Conservation (phyloP, 2,329 filamentous ascomycete species). For the Cryoendolithus antarcticus region DNA sequence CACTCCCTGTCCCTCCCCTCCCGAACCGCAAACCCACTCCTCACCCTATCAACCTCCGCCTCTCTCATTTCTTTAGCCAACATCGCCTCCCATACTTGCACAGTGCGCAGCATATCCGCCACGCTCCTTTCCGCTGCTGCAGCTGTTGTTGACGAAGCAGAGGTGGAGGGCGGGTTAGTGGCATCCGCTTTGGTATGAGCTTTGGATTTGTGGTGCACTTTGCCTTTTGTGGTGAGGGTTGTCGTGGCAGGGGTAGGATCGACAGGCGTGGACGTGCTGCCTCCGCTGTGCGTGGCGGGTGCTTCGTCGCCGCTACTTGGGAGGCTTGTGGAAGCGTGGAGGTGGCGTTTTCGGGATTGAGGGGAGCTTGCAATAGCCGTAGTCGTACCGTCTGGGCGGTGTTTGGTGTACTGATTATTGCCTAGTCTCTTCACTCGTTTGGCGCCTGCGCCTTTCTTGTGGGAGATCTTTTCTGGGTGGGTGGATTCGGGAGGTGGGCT, state of each 20-base stretch:
- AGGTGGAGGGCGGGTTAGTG: no score
- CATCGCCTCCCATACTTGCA: no score
- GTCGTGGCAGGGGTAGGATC: conserved; percentile 3
- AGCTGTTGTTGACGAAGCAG: no score
- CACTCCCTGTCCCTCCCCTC: neutral
- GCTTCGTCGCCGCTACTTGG: conserved; percentile 14
- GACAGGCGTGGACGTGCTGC: conserved; percentile 2
- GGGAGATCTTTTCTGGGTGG: conserved; percentile 32
- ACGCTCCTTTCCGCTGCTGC: no score
- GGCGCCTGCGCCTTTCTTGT: conserved; percentile 53
- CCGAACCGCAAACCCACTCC: neutral
- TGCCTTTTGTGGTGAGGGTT: neutral
- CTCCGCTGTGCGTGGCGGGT: conserved; percentile 5
- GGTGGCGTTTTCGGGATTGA: conserved; percentile 16
- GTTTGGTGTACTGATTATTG: conserved; percentile 73
- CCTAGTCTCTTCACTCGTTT: conserved; percentile 45
- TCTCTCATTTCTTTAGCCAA: neutral
- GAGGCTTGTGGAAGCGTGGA: conserved; percentile 18
- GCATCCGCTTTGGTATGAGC: no score
- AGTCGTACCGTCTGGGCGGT: conserved; percentile 44
- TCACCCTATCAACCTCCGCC: neutral
- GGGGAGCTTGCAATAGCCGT: conserved; percentile 40
- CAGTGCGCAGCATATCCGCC: no score
- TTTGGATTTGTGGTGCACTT: neutral
- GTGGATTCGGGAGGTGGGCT: conserved; percentile 21